A percentile compares a stretch with the other conserved stretches of the same genome.
These are phyloP conservation scores for Citrus maxima DNA, from an alignment of 345 rosid species.

Conservation along the genomic window DNA sequence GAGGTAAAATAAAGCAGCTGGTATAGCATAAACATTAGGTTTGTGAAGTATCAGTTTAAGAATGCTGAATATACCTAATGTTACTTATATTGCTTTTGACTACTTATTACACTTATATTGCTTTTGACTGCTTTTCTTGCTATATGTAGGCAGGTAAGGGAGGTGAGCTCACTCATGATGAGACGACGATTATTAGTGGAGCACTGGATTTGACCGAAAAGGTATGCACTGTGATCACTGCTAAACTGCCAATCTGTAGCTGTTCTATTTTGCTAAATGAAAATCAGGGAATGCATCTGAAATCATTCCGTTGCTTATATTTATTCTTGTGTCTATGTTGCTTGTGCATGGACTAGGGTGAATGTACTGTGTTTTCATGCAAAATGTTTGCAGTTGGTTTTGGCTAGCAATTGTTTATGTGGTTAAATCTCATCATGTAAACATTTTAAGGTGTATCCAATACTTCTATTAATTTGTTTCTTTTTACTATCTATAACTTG, in stretches of 20 bases:
- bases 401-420: background rate
- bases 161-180: slow-evolving; percentile 98
- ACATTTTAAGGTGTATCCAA: background rate
- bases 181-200: slow-evolving; percentile 94
- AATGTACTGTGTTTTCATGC: background rate
- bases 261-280: background rate
- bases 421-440: background rate
- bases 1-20: slow-evolving; percentile 49
- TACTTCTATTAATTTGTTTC: background rate
- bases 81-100: background rate
- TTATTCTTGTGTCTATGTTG: background rate
- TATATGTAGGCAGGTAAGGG: slow-evolving; percentile 87
- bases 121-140: background rate
- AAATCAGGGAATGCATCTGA: background rate
- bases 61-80: background rate
- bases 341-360: background rate
- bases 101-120: background rate
- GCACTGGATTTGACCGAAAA: slow-evolving; percentile 95
- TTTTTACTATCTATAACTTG: background rate
- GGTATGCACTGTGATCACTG: slow-evolving; percentile 36
- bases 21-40: slow-evolving; percentile 3
- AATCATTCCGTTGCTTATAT: background rate
- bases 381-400: background rate
- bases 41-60: background rate
- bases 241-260: too few species aligned